Evolutionary conservation across 176 grass and related monocot species (phyloP), one percentile per base, ranked within the genome.

Genomic region (Raddia guianensis): DNA sequence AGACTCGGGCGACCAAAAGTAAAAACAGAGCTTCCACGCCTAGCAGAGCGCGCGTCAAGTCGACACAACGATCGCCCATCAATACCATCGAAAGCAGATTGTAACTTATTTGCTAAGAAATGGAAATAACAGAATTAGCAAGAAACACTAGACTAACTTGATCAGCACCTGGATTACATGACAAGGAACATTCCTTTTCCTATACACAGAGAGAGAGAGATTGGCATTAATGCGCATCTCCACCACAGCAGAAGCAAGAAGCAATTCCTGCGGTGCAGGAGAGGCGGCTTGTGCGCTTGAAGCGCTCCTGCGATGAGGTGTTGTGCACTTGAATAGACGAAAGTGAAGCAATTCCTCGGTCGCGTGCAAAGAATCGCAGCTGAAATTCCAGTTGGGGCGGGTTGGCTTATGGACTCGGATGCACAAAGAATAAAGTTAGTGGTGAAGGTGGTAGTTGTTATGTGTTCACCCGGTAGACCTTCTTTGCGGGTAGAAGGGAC

Each of bases 391-490:
- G 74, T 86, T 79, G 27, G 80, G 81, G 86, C 90, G 91, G 74
- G 80, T 86, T 3, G 91, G 93, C 48, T 96, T 99, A 66, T 66
- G 78, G 54, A 89, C 81, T 81, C 89, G 78, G 49, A 96, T 91
- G 12, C 82, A n/a, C n/a, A n/a, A 83, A 59, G 89, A 95, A 80
- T 90, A 99, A 21, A 96, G 64, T 93, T 96, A 44, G 87, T 9
- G 7, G 91, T 93, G 83, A 99, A 99, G 75, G 93, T 96, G 14
- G 97, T 95, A 0, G 86, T 95, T 0, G 87, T 93, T 9, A 79
- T 68, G 85, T 70, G 85, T 75, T 83, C n/a, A 5, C 47, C 6
- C 63, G 71, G 63, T 81, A 55, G 7, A 37, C 40, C 0, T 50
- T 80, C 68, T 88, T 95, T 35, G 86, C 37, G 1, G 82, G 46